Base-by-base conservation (phyloP, 768 basidiomycete species). In the Kwoniella newhampshirensis region DNA sequence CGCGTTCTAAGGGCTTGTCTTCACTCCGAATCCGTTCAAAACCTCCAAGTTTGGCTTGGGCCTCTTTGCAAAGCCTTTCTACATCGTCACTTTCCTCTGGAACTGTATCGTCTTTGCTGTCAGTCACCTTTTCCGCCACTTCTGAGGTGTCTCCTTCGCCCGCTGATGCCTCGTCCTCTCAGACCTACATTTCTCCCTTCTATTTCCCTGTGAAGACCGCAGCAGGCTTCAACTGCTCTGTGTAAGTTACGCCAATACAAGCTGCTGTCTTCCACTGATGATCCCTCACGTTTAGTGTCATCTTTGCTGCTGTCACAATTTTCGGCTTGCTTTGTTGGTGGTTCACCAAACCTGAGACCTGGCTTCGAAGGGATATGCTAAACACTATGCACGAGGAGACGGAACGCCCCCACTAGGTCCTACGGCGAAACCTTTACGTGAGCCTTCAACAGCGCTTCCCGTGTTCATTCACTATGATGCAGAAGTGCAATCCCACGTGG, bases 311-410 rank as follows among this genome's bases (percentile, higher is more conserved):
- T 7, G 40, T 42, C 17, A 42, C 40, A 5, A 7, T 42, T n/a
- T 42, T 42, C 40, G 40, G 40, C 17, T 7, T 42, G 6, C n/a
- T 23, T 42, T 42, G n/a, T 8, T 42, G 40, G 40, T n/a, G 40
- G 40, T 42, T 42, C 40, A 42, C 40, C 40, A 42, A 23, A 8
- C 40, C 40, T n/a, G 40, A 42, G 40, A 18, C 40, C 8, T 42
- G 40, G 40, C 40, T 42, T 8, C 17, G 40, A 23, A 6, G 21
- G 40, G 40, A 42, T n/a, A 6, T 42, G 40, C 40, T 42, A n/a
- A 42, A n/a, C 40, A n/a, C 17, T n/a, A 42, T 42, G 40, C 21
- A n/a, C 40, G 40, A 42, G 40, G n/a, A 42, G 40, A 23, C 40
- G 7, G 40, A 42, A 8, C n/a, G 40, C 40, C 8, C 8, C 8